Base-by-base conservation (phyloP, 2,329 filamentous ascomycete genomes). In the Claviceps humidiphila region DNA sequence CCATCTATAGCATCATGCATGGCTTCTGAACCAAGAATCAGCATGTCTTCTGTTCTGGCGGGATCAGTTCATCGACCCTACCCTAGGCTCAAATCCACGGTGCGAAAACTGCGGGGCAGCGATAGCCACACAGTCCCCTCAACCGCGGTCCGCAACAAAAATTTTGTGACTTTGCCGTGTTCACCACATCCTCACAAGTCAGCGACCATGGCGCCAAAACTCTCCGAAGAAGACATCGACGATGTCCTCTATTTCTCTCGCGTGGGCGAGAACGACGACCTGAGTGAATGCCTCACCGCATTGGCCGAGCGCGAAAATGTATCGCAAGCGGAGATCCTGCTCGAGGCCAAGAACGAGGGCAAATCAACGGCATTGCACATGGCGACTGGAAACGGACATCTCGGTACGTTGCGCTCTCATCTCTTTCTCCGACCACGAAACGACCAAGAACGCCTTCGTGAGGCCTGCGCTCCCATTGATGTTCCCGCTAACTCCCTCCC, bases 211-310 rank as follows among this genome's bases (percentile, higher is more conserved):
- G 70, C 74, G 30, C 74, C 74, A 22, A 71, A 73, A 55, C 72
- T 91, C 48, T 78, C 79, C 49, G 82, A 86, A 64, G 90, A 95
- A 51, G 81, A 89, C 67, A 84, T 94, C 61, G 90, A 96, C 66
- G 91, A 97, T 69, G 78, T 97, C 58, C 80, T 97, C 59, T 96
- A 95, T 72, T 82, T 88, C 59, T 80, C 89, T 2, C 87, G 91
- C 40, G 77, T 79, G 0, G 89, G 89, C 57, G 90, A 96, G 57
- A 73, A 81, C 53, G 70, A 75, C 17, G 86, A 91, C 26, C 74
- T 97, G 47, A 71, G 76, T 1, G 68, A 72, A 38, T 64, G 72
- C 8, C 73, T 94, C 50, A 68, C 76, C 13, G 71, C 74, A 26
- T 68, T 94, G 20, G 74, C 81, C 34, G 69, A 76, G 58, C 77